These are phyloP conservation scores for Purshia tridentata DNA, from an alignment of 306 rosid genomes.

Conservation along the genomic window DNA sequence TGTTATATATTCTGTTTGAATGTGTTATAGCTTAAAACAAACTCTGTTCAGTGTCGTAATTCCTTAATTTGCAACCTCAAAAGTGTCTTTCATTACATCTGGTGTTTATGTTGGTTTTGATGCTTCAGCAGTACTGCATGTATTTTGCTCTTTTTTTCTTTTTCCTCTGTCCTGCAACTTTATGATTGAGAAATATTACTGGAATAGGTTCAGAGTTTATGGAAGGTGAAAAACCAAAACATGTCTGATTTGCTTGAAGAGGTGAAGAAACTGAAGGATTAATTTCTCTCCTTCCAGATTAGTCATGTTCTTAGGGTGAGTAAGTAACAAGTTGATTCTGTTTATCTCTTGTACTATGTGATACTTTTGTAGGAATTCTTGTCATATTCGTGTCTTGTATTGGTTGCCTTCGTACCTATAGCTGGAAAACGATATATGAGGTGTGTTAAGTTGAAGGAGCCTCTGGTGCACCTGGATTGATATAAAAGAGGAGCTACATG, in stretches of 20 bases:
- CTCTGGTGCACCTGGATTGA: no score
- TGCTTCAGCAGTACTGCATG: not conserved
- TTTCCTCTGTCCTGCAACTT: constrained; percentile 16
- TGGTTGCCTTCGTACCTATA: not conserved
- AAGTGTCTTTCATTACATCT: no score
- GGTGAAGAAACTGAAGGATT: no score
- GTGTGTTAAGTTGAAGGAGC: no score
- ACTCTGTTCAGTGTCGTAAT: no score
- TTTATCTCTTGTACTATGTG: not conserved
- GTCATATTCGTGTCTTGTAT: not conserved
- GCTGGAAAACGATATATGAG: no score
- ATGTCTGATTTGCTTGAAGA: constrained; percentile 39
- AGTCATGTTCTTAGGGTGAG: no score
- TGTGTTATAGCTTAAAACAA: not conserved
- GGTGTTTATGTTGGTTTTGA: not conserved
- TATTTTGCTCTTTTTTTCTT: not conserved
- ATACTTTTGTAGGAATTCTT: not conserved
- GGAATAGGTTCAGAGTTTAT: constrained; percentile 75
- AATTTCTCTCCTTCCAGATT: constrained; percentile 3
- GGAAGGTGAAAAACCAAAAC: constrained; percentile 71
- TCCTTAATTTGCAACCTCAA: no score
- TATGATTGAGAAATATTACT: constrained; percentile 24
- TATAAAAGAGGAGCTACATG: no score
- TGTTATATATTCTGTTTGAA: no score
- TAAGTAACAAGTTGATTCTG: no score